These are phyloP conservation scores for Colletotrichum filicis DNA, from an alignment of 2,329 filamentous ascomycete genomes.

Conservation along the genomic window DNA sequence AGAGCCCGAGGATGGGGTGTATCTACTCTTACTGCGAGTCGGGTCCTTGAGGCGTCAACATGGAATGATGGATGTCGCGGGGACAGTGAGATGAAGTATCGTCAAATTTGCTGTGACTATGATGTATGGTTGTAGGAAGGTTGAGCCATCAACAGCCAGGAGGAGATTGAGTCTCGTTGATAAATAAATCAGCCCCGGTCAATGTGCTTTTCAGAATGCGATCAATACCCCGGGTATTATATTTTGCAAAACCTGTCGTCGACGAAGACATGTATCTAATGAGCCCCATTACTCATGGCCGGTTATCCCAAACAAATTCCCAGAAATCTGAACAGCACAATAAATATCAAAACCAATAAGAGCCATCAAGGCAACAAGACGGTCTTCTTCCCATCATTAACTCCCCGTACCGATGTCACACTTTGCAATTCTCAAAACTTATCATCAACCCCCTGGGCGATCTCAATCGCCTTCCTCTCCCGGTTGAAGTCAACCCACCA, in stretches of 20 bases:
- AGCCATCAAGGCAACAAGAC: not conserved
- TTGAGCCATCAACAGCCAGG: too few species aligned
- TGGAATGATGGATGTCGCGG: too few species aligned
- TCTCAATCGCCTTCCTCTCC: slow-evolving; percentile 55
- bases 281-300: not conserved
- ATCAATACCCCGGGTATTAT: not conserved
- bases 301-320: not conserved
- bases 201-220: not conserved
- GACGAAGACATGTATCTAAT: not conserved
- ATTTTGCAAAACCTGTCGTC: not conserved
- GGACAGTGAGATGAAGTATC: too few species aligned
- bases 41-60: too few species aligned
- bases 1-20: too few species aligned
- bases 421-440: slow-evolving; percentile 38
- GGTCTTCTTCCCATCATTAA: not conserved
- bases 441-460: slow-evolving; percentile 50
- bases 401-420: too few species aligned
- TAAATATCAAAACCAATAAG: not conserved
- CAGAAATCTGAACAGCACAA: not conserved
- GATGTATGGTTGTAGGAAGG: too few species aligned
- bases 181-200: too few species aligned
- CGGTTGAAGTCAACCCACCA: slow-evolving; percentile 67
- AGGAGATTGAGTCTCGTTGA: too few species aligned
- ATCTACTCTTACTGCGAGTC: too few species aligned
- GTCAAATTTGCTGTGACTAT: too few species aligned